Percentiles rank a stretch among this genome's conserved stretches.
Conservation (phyloP, 805 yeast genomes). For the Saturnispora mendoncae region DNA sequence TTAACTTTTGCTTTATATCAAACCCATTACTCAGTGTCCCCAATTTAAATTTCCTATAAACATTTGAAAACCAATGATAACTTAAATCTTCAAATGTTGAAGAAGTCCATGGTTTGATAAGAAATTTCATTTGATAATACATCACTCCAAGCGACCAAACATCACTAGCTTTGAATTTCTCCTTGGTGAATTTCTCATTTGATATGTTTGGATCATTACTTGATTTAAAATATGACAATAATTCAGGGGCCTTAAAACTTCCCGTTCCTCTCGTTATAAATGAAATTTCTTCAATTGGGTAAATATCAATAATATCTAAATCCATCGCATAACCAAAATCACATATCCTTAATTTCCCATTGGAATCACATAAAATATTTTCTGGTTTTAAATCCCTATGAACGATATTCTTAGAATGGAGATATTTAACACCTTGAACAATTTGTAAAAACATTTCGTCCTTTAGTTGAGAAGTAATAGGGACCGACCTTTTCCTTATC, state of each 20-base stretch:
- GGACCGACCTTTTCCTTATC: constrained; percentile 30
- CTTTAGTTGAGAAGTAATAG: constrained; percentile 29
- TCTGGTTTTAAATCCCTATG: constrained; percentile 52
- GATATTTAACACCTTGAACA: constrained; percentile 36
- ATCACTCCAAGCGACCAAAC: constrained; percentile 45
- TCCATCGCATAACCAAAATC: constrained; percentile 47
- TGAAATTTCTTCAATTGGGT: constrained; percentile 16
- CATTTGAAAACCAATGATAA: constrained; percentile 16
- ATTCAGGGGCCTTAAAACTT: constrained; percentile 49
- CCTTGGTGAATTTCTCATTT: background rate
- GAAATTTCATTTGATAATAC: constrained; percentile 36
- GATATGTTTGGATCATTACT: constrained; percentile 1
- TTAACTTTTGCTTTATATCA: constrained; percentile 15
- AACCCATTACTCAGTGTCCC: constrained; percentile 15
- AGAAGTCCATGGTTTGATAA: constrained; percentile 41
- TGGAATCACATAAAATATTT: constrained; percentile 37
- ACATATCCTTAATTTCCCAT: constrained; percentile 37
- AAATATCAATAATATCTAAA: constrained; percentile 18
- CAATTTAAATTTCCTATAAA: constrained; percentile 13
- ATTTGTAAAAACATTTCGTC: constrained; percentile 46
- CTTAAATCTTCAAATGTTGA: constrained; percentile 28
- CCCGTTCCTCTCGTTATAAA: constrained; percentile 38
- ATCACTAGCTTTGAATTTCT: constrained; percentile 33
- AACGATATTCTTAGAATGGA: constrained; percentile 36
- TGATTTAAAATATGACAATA: constrained; percentile 14